Base-by-base conservation (phyloP, 225 moss, liverwort and hornwort species). In the Asterella californica region DNA sequence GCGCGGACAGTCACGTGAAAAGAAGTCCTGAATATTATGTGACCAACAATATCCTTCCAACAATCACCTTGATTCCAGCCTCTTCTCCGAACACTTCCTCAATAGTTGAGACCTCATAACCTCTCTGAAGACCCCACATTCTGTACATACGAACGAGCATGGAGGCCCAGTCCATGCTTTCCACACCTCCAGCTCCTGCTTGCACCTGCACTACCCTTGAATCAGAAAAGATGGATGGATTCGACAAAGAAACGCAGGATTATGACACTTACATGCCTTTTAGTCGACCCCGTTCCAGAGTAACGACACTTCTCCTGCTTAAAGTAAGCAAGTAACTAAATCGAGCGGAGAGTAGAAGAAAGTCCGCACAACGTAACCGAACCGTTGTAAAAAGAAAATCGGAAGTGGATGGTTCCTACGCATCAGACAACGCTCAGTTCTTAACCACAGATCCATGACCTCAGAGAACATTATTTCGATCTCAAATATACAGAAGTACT, bases 151-250 rank as follows among this genome's bases (percentile, higher is more conserved):
- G 92, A 87, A 94, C 80, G 11, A 96, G 89, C 96, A 94, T 96
- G 49, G 91, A 89, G 76, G 96, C 94, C 96, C 96, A 96, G 79
- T 96, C 96, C 94, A 94, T 94, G 85, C 96, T 96, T 79, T 96
- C 96, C 30, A 92, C 91, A 76, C 96, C 96, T 59, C 96, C 96
- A 81, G 96, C 94, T 81, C 96, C 96, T 76, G 96, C 94, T 88
- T 96, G 96, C 68, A 96, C 94, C 95, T 96, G 91, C 76, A 42
- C 72, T 65, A 64, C 42, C n/a, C 4, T 42, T 7, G 42, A 42
- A 65, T 21, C 29, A 9, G 37, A 47, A 76, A 33, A 76, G 45
- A 73, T 17, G 27, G 42, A 27, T 36, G 19, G 25, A 25, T 74
- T n/a, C n/a, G n/a, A n/a, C n/a, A n/a, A n/a, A n/a, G n/a, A n/a